Conservation (phyloP, 1,139 yeast genomes). For the Candida neerlandica region DNA sequence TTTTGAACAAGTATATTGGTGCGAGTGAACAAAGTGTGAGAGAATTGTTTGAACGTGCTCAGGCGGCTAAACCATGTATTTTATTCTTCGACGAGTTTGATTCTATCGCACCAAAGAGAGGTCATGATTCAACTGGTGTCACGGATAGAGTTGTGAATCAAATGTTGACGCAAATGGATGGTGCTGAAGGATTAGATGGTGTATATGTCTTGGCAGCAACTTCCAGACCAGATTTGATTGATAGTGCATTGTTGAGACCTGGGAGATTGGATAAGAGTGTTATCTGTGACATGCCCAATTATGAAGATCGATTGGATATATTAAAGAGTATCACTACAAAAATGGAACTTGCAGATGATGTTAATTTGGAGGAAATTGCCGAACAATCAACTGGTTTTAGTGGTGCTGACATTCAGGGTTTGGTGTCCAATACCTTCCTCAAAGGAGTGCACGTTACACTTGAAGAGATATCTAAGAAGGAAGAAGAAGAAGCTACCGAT, state of each 20-base stretch:
- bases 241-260: conserved; percentile 91
- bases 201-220: conserved; percentile 97
- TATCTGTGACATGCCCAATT: conserved; percentile 82
- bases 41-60: conserved; percentile 91
- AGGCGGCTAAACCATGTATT: conserved; percentile 92
- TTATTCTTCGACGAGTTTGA: conserved; percentile 95
- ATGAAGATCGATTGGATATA: conserved; percentile 73
- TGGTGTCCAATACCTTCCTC: conserved; percentile 88
- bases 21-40: conserved; percentile 96
- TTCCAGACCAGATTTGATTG: conserved; percentile 91
- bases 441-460: conserved; percentile 84
- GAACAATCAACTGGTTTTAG: conserved; percentile 72
- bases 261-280: conserved; percentile 94
- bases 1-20: conserved; percentile 93
- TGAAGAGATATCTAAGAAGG: conserved; percentile 37
- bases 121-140: conserved; percentile 97
- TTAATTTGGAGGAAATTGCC: conserved; percentile 61
- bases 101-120: conserved; percentile 96
- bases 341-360: conserved; percentile 54
- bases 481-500: conserved; percentile 24
- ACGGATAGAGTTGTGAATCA: conserved; percentile 98
- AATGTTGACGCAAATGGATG: conserved; percentile 97
- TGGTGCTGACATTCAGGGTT: conserved; percentile 94
- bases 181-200: conserved; percentile 97
- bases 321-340: conserved; percentile 60